These are phyloP conservation scores for Pseudoneurospora amorphoporcata DNA, from an alignment of 495 filamentous ascomycete genomes.

Conservation along the genomic window DNA sequence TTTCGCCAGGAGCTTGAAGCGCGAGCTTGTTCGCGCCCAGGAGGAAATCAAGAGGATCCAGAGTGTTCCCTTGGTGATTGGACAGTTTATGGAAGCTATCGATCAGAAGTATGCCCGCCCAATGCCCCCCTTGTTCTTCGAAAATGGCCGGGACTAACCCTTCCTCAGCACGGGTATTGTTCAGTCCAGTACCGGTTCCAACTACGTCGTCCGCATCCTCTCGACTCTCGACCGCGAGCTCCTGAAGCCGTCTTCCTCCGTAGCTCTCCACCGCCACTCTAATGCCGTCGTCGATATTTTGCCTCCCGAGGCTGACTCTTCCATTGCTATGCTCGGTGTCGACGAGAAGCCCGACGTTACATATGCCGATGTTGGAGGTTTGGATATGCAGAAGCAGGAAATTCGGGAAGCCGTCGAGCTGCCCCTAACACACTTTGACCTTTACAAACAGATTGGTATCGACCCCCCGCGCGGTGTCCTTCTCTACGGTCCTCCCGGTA, in stretches of 20 bases:
- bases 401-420: slow-evolving; percentile 96
- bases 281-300: slow-evolving; percentile 98
- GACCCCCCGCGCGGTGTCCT: slow-evolving; percentile 94
- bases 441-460: slow-evolving; percentile 97
- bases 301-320: slow-evolving; percentile 93
- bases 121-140: not conserved
- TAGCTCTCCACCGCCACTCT: slow-evolving; percentile 94
- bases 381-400: slow-evolving; percentile 99
- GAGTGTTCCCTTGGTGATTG: slow-evolving; percentile 93
- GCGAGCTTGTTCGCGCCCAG: slow-evolving; percentile 92
- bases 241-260: slow-evolving; percentile 93
- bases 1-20: slow-evolving; percentile 71
- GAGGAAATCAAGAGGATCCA: slow-evolving; percentile 99
- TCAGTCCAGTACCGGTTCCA: slow-evolving; percentile 94
- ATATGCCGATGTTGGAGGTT: slow-evolving; percentile 92
- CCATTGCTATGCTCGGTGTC: slow-evolving; percentile 92
- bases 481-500: slow-evolving; percentile 91
- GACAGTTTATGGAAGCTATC: slow-evolving; percentile 99
- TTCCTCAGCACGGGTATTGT: slow-evolving; percentile 82
- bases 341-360: slow-evolving; percentile 98
- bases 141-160: slow-evolving; percentile 1
- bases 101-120: slow-evolving; percentile 76
- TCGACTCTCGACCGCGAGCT: slow-evolving; percentile 97
- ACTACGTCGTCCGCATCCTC: slow-evolving; percentile 97
- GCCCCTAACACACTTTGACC: slow-evolving; percentile 91